A percentile compares a stretch with the other conserved stretches of the same genome.
phyloP scores from a whole-genome alignment of 345 rosid genomes.

The Eucalyptus pumila region DNA sequence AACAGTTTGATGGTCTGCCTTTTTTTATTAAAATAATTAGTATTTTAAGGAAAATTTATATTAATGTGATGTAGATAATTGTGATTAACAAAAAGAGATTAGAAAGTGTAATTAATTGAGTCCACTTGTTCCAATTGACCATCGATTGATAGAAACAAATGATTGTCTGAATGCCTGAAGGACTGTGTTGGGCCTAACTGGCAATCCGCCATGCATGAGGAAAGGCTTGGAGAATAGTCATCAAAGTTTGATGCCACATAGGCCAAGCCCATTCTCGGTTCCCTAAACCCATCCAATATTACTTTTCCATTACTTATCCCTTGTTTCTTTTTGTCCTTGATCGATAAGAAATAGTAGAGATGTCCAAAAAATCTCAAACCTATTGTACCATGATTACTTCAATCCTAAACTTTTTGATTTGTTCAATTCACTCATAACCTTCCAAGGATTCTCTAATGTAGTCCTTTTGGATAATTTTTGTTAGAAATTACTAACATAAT shows the following conservation, averaged over 20 bases:
- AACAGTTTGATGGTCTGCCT: neutral
- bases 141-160: neutral
- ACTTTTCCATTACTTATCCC: neutral
- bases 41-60: neutral
- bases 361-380: neutral
- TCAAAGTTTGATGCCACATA: neutral
- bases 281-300: neutral
- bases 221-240: neutral
- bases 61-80: neutral
- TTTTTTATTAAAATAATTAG: neutral
- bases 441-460: neutral
- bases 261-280: neutral
- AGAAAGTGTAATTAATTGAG: neutral
- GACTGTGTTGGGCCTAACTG: neutral
- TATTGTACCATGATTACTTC: neutral
- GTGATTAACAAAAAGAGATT: neutral
- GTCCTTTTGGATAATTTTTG: fast-evolving
- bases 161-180: neutral
- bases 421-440: neutral
- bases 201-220: neutral
- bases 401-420: neutral
- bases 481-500: neutral
- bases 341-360: neutral
- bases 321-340: neutral
- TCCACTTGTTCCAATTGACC: neutral